phyloP scores from a whole-genome alignment of 2,329 filamentous ascomycete genomes.

The Monilinia vaccinii-corymbosi region DNA sequence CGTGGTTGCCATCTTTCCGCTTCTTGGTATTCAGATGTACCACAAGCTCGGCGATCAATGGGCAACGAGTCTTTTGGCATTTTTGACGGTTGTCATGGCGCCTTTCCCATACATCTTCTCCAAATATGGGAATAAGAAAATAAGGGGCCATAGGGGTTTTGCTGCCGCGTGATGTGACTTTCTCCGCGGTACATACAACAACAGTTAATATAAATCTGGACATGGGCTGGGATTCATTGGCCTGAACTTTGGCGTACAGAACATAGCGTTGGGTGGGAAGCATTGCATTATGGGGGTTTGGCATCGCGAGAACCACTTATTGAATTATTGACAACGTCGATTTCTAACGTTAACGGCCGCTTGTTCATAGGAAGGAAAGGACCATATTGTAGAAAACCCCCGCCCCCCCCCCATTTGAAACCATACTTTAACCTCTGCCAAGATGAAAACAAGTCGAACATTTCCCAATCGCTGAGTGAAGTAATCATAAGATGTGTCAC shows the following conservation, averaged over 20 bases:
- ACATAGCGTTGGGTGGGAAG: neutral
- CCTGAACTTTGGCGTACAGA: neutral
- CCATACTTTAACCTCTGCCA: neutral
- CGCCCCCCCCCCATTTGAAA: neutral
- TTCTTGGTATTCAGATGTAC: conserved; percentile 71
- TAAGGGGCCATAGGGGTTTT: conserved; percentile 47
- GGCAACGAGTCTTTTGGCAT: conserved; percentile 54
- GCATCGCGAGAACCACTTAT: too few species aligned
- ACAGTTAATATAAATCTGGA: conserved; percentile 5
- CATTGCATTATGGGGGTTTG: neutral
- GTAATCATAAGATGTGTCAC: neutral
- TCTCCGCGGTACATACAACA: neutral
- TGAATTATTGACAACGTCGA: conserved; percentile 4
- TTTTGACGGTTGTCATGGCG: conserved; percentile 51
- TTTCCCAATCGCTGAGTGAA: neutral
- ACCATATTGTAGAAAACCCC: conserved; percentile 1
- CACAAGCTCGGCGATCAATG: conserved; percentile 59
- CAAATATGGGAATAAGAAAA: conserved; percentile 47
- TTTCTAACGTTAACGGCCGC: neutral
- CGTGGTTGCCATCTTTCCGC: conserved; percentile 56
- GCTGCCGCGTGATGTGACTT: conserved; percentile 29
- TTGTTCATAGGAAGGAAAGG: neutral
- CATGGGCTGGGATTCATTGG: neutral
- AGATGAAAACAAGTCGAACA: neutral
- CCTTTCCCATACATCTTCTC: conserved; percentile 58